Evolutionary conservation across 768 basidiomycete species (phyloP).

Genomic region (Baorangia bicolor): DNA sequence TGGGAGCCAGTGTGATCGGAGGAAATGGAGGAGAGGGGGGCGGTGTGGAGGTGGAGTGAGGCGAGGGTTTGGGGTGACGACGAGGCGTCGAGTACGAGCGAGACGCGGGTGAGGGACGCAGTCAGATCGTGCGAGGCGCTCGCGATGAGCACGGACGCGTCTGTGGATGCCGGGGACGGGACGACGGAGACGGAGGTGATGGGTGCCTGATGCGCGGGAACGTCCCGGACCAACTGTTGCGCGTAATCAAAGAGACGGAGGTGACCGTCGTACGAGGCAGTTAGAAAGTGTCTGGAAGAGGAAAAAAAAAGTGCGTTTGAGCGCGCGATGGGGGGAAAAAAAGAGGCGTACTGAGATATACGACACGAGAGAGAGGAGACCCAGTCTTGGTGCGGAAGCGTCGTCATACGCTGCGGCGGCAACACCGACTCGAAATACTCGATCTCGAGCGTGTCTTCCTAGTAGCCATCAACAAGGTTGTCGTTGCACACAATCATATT

Average conservation of each 20-base stretch:
- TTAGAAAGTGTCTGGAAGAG: constrained; percentile 60
- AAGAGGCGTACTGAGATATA: constrained; percentile 16
- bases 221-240: constrained; percentile 50
- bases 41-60: constrained; percentile 81
- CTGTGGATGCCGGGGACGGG: constrained; percentile 32
- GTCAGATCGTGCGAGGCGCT: constrained; percentile 81
- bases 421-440: constrained; percentile 90
- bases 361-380: constrained; percentile 48
- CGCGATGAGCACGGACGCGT: constrained; percentile 46
- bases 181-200: constrained; percentile 65
- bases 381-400: constrained; percentile 91
- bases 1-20: constrained; percentile 54
- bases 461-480: constrained; percentile 12
- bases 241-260: constrained; percentile 74
- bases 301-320: too few relatives aligned
- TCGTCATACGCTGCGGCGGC: constrained; percentile 79
- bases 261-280: constrained; percentile 79
- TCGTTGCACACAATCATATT: not conserved
- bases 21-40: constrained; percentile 63
- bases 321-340: not conserved
- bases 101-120: constrained; percentile 48
- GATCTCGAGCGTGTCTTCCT: constrained; percentile 92
- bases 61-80: constrained; percentile 37
- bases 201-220: constrained; percentile 59
- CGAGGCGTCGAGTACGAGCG: constrained; percentile 5